Evolutionary conservation across 2,329 filamentous ascomycete species (phyloP), one percentile per base, ranked within the genome.

Genomic region (Ceratocystis albifundus): DNA sequence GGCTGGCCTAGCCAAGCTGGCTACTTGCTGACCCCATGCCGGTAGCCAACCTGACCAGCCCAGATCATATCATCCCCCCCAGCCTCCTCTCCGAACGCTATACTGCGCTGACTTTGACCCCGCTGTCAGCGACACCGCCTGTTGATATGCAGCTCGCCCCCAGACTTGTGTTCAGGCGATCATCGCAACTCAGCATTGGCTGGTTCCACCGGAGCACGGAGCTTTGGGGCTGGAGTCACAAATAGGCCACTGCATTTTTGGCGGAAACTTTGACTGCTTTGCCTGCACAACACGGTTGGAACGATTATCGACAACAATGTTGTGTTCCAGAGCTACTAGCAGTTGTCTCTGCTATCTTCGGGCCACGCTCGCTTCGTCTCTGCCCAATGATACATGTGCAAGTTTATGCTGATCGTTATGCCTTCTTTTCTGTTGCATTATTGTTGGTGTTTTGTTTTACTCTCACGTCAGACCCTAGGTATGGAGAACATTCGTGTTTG

Each of bases 281-380:
- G 68, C 57, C 65, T 67, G 36, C 63, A 59, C 28, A 66, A 69
- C 46, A 65, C 25, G 30, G 20, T 65, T 63, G 65, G 67, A 25
- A 62, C 55, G 20, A 53, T 53, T 36, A 67, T 68, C 46, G 25
- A 65, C 53, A 62, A 67, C 55, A 32, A 65, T 50, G 22, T 57
- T 45, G 67, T 57, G 44, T 68, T 65, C 63, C 30, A 62, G 63
- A 50, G 45, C n/a, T 67, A 59, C 46, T 57, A 50, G 46, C 25
- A 22, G 62, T 20, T 20, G 48, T 28, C 48, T 57, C 17, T 55
- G 32, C 22, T 44, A 10, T 57, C 30, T 64, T 57, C 25, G 28
- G 46, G 61, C 53, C 53, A 59, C 53, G 12, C 53, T 59, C 53
- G 53, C 28, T 59, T 59, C 28, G 22, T 17, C 17, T 15, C 15